Evolutionary conservation across 257 asterid genomes (phyloP).

Genomic region (Echites panduratus): DNA sequence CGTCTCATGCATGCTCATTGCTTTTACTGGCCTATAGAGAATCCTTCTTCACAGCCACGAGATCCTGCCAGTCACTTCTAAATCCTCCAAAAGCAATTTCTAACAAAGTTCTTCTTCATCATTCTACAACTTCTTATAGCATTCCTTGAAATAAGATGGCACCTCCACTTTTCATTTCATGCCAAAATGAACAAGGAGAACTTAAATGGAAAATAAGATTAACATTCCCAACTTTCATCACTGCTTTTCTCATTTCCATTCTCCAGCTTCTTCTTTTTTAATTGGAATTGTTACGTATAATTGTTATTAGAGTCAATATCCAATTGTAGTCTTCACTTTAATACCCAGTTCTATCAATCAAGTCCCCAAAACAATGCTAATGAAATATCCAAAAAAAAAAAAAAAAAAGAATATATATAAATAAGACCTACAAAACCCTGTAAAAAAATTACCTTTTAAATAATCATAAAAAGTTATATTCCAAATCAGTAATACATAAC

Average conservation of each 20-base stretch:
- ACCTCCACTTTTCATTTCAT: no score
- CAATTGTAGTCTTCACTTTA: not conserved
- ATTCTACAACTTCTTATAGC: not conserved
- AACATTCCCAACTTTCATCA: not conserved
- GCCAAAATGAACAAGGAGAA: not conserved
- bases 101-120: not conserved
- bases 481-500: not conserved
- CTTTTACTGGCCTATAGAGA: not conserved
- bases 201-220: no score
- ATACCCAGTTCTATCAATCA: not conserved
- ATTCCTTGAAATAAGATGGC: no score
- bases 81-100: not conserved
- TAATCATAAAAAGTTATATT: not conserved
- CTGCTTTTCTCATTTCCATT: no score
- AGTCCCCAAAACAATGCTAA: not conserved
- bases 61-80: not conserved
- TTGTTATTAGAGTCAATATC: not conserved
- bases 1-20: not conserved
- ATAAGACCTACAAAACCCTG: no score
- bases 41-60: not conserved
- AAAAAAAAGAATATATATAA: no score
- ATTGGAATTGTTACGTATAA: not conserved
- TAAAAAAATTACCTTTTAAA: not conserved
- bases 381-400: not conserved
- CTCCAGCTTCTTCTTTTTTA: not conserved